Conservation (phyloP, 2,329 filamentous ascomycete genomes). For the Aureobasidium lini region DNA sequence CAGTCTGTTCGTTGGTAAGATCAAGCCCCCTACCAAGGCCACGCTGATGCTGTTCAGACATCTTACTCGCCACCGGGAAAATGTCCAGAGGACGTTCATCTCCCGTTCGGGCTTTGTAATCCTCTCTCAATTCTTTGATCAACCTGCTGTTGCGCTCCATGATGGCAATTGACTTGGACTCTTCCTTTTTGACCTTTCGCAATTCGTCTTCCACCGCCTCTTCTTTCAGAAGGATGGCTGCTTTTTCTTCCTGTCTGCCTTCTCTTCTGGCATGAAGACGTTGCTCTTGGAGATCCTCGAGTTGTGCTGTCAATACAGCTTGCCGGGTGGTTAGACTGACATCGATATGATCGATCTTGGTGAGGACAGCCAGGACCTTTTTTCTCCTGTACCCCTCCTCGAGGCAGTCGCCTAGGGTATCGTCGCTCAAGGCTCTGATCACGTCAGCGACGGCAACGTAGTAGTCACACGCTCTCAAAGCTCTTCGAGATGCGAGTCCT, state of each 20-base stretch:
- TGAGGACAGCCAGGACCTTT: neutral
- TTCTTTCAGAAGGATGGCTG: neutral
- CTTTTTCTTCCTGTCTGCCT: neutral
- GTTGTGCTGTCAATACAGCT: neutral
- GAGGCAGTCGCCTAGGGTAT: neutral
- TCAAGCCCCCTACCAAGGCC: conserved; percentile 14
- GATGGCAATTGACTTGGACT: neutral
- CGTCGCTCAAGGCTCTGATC: neutral
- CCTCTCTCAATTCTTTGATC: neutral
- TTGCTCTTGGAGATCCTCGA: neutral
- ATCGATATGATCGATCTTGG: neutral
- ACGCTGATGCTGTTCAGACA: conserved; percentile 15
- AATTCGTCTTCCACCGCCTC: neutral
- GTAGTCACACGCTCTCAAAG: neutral
- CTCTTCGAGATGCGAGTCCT: neutral
- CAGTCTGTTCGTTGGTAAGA: conserved; percentile 16
- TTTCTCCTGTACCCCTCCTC: neutral
- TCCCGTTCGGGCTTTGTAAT: conserved; percentile 7
- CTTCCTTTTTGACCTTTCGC: neutral
- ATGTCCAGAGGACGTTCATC: conserved; percentile 10
- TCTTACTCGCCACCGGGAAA: conserved; percentile 15
- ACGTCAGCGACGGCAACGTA: neutral
- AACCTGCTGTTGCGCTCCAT: conserved; percentile 11
- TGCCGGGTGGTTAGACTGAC: neutral
- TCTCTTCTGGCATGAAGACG: neutral